Base-by-base conservation (phyloP, 116 monocot species). In the Trichopus zeylanicus region DNA sequence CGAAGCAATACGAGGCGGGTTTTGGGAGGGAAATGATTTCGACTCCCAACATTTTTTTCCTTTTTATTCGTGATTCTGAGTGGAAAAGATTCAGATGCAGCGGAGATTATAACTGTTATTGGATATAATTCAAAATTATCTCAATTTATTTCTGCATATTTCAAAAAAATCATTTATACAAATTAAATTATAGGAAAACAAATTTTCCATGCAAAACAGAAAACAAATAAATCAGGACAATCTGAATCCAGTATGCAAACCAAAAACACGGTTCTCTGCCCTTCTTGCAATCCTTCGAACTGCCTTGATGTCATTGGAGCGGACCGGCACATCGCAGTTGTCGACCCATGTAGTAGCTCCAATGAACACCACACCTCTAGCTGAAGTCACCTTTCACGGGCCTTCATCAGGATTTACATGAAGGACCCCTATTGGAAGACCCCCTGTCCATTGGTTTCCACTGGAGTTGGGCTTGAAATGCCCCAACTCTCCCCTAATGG, bases 251-350 rank as follows among this genome's bases (percentile, higher is more conserved):
- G 82, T 77, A 21, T 69, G 27, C 26, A 93, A 79, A 39, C 93
- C 93, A 51, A 88, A 85, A 65, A 88, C 85, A 53, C 84, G 63
- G 38, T 56, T 77, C 55, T 89, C 83, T 16, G 88, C 80, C 57
- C 48, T 72, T 26, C 73, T 70, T 12, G 88, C 74, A 18, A 93
- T 82, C 38, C 70, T 75, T 30, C 54, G 67, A 8, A 80, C 78
- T 30, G 57, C 60, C 15, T 64, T 32, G 6, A 85, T 60, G 60
- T 93, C 73, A 9, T 53, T 64, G 10, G 82, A 56, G 55, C 22
- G n/a, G 12, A 93, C 64, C 4, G 88, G 93, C 52, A 88, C 85
- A 49, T 88, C 88, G 73, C 82, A 93, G 70, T 85, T 93, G 53
- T 82, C 82, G 0, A 88, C 82, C 85, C 85, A 88, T 0, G 2